Evolutionary conservation across 1,284 basidiomycete species (phyloP), one percentile per base, ranked within the genome.

Genomic region (Athelia sp.): DNA sequence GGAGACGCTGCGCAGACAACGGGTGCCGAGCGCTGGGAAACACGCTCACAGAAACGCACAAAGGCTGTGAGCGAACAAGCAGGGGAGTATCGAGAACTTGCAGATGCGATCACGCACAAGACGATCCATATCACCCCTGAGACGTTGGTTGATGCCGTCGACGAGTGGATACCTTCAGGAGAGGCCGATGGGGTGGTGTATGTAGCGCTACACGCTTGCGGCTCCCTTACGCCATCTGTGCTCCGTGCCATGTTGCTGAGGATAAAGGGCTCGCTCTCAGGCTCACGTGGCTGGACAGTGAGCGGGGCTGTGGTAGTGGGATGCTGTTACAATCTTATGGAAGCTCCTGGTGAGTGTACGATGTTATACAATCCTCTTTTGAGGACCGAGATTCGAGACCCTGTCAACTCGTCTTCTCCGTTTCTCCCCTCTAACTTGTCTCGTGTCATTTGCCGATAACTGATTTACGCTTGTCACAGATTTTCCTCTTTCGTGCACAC

Each of bases 111-210:
- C 35, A 67, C 70, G 3, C 78, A 84, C 56, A 68, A 65, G 51
- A 82, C 76, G 0, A 61, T 78, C 23, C 66, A 75, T 51, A 75
- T 84, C 48, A 76, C 68, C 1, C 65, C 77, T 3, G 53, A 58
- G 18, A 68, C 69, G 2, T 63, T 80, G 13, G 54, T 76, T 1
- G 48, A 61, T 1, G 61, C 67, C 11, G 58, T 76, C 49, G 64
- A 75, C 54, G 68, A 72, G 36, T 79, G 77, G 76, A 56, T 73
- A 11, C 14, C 65, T 68, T 21, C 43, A 15, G 24, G n/a, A 4
- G 43, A 44, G 15, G 8, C 6, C 4, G 43, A 44, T 23, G 36
- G 9, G n/a, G 58, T 71, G 2, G 50, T 70, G 8, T 57, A 71
- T 31, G 64, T 71, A 10, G 71, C 68, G 10, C 54, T 72, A 35